Base-by-base conservation (phyloP, 768 basidiomycete species). In the Phlebiopsis gigantea region DNA sequence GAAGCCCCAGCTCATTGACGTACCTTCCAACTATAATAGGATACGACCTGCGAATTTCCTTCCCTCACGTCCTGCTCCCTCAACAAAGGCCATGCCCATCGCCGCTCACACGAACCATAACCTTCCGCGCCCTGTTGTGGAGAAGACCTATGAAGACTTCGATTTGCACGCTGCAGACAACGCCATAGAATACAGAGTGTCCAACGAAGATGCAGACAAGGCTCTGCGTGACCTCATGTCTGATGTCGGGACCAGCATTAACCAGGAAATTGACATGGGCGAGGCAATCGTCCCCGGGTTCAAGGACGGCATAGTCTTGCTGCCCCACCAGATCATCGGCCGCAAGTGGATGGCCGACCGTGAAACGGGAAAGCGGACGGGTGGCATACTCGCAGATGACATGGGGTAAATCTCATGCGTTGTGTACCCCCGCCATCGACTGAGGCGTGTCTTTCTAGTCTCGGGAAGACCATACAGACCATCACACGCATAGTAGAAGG, bases 381-480 rank as follows among this genome's bases (percentile, higher is more conserved):
- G 96, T 1, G 96, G 96, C 0, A 93, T 98, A 62, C 73, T 97
- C 14, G 93, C 93, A 4, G 94, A 98, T 68, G 90, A 90, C 65
- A 91, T 91, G 87, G 90, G 88, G 88, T 87, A 63, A 48, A 77
- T 62, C 21, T 45, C 26, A 19, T 9, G 24, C 47, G 12, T 17
- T 39, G 14, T 7, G 5, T 3, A 44, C 2, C 29, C 30, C 14
- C 30, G 15, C 5, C 3, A 4, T 19, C 22, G 2, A n/a, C 43
- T 55, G n/a, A 46, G 26, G 5, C 25, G 26, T 24, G 22, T 29
- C n/a, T 8, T 41, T 51, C 43, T 58, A 90, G 88, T 57, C 77
- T 91, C 1, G 90, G 90, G 1, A 93, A 94, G 73, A 99, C 97
- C 0, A 90, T 98, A 22, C 96, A 98, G 65, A 90, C 90, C 0